phyloP scores from a whole-genome alignment of 164 flowering plant species.

The Kingdonia uniflora region DNA sequence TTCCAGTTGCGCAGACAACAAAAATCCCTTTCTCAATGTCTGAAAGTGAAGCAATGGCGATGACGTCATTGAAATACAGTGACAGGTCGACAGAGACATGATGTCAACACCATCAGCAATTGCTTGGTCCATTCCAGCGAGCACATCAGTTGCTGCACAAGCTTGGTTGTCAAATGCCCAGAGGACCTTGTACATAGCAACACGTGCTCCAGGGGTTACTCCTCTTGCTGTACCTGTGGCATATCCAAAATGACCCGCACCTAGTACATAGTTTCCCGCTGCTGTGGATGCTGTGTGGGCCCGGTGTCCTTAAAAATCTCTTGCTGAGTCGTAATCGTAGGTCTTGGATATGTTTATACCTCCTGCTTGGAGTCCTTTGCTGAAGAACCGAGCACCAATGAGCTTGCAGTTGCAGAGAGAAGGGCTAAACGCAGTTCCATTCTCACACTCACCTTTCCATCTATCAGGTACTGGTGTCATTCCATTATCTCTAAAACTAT shows the following conservation, averaged over 20 bases:
- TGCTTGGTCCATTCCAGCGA: constrained; percentile 57
- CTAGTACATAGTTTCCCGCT: constrained; percentile 27
- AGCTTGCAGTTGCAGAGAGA: neutral
- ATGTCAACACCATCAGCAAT: constrained; percentile 43
- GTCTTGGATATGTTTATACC: neutral
- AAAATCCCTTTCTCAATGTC: constrained; percentile 38
- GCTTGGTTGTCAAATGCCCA: constrained; percentile 22
- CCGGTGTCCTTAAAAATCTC: constrained; percentile 35
- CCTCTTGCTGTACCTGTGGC: constrained; percentile 37
- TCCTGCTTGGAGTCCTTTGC: neutral
- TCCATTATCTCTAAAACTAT: neutral
- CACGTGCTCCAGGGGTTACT: constrained; percentile 31
- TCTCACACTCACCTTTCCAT: too few relatives aligned
- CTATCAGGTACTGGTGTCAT: too few relatives aligned
- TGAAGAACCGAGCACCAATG: neutral
- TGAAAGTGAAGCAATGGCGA: constrained; percentile 32
- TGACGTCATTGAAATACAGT: constrained; percentile 15
- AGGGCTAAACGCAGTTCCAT: neutral
- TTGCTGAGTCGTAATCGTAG: constrained; percentile 15
- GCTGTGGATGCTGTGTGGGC: constrained; percentile 45
- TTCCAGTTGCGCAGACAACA: constrained; percentile 27
- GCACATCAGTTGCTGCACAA: constrained; percentile 21
- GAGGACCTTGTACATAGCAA: constrained; percentile 39
- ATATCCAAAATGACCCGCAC: constrained; percentile 33
- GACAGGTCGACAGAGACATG: constrained; percentile 24